A percentile compares a stretch with the other conserved stretches of the same genome.
Conservation (phyloP, 208 protist species). For the Crithidia mellificae region DNA sequence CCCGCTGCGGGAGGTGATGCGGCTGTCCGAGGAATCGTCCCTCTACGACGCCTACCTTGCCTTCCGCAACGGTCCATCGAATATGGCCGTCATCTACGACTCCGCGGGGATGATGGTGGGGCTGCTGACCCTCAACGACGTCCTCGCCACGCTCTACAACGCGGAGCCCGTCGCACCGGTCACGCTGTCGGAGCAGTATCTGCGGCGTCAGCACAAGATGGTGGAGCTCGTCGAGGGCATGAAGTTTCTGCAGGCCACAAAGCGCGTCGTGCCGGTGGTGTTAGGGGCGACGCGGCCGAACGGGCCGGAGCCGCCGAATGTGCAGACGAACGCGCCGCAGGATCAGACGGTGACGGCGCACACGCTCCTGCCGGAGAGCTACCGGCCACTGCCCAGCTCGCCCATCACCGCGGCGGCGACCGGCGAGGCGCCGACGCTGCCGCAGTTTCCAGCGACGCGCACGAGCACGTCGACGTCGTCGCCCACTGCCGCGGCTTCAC, state of each 20-base stretch:
- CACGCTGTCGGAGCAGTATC: conserved; percentile 16
- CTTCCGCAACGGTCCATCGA: conserved; percentile 52
- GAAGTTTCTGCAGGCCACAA: conserved; percentile 45
- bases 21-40: conserved; percentile 48
- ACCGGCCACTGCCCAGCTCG: neutral
- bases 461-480: no score
- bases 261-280: conserved; percentile 21
- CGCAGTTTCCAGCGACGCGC: neutral
- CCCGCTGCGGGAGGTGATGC: conserved; percentile 65
- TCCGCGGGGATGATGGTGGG: conserved; percentile 52
- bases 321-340: conserved; percentile 7
- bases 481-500: no score
- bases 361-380: conserved; percentile 9
- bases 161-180: conserved; percentile 31
- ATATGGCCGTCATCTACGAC: conserved; percentile 76
- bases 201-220: conserved; percentile 52
- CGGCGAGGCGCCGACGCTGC: neutral
- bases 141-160: conserved; percentile 59
- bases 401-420: neutral
- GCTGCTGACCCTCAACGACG: conserved; percentile 68
- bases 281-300: conserved; percentile 7
- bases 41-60: conserved; percentile 70
- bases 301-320: neutral
- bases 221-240: conserved; percentile 46
- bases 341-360: conserved; percentile 3